Conservation (phyloP, 495 filamentous ascomycete species). For the Parachaetomium inaequale region DNA sequence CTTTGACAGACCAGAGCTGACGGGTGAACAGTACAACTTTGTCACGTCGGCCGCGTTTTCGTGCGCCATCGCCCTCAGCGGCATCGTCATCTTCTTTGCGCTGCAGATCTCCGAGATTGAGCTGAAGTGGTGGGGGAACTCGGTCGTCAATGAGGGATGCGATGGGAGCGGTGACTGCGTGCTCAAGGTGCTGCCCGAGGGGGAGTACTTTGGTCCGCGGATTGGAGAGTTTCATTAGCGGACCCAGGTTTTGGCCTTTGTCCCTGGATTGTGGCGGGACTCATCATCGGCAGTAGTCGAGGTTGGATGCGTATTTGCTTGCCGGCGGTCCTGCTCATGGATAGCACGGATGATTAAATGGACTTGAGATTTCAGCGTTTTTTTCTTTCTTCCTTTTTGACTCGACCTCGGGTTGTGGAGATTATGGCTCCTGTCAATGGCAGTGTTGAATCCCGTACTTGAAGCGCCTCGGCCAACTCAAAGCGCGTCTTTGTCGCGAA, state of each 20-base stretch:
- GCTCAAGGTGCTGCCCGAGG: constrained; percentile 25
- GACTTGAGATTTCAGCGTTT: no score
- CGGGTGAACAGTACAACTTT: constrained; percentile 38
- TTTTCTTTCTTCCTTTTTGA: no score
- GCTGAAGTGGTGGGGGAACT: constrained; percentile 45
- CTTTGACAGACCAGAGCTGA: not conserved
- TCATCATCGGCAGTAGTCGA: no score
- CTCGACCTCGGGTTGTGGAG: no score
- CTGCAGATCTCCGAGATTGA: constrained; percentile 34
- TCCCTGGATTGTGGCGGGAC: no score
- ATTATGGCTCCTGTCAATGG: no score
- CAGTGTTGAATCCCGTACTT: no score
- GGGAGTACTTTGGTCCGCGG: constrained; percentile 39
- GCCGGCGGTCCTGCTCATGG: no score
- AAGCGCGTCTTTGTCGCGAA: no score
- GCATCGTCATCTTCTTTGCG: constrained; percentile 42
- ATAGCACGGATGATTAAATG: no score
- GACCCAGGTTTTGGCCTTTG: not conserved
- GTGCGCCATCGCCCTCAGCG: constrained; percentile 39
- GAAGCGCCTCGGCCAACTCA: no score
- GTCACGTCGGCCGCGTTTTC: constrained; percentile 39
- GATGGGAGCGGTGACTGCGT: constrained; percentile 28
- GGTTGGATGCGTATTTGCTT: no score
- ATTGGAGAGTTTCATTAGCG: constrained; percentile 30
- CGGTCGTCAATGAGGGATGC: constrained; percentile 31